These are phyloP conservation scores for Xylariaceae sp. DNA, from an alignment of 2,329 filamentous ascomycete genomes.

Conservation along the genomic window DNA sequence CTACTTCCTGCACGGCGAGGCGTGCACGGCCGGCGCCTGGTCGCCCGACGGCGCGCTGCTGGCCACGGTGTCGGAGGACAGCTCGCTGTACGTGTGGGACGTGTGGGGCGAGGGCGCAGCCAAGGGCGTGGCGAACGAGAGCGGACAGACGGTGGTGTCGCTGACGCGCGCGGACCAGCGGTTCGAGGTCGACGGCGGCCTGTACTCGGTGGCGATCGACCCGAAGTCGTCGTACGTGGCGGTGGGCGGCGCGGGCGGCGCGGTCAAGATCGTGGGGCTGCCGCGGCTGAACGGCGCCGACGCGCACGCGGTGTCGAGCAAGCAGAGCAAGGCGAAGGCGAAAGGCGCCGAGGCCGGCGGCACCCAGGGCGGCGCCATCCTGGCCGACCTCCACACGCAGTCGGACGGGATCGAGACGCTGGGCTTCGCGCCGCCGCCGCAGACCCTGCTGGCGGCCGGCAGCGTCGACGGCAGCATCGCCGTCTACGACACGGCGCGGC, in stretches of 20 bases:
- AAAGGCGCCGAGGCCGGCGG: constrained; percentile 45
- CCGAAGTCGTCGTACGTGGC: constrained; percentile 79
- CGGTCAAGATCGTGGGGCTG: constrained; percentile 82
- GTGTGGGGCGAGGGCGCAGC: constrained; percentile 78
- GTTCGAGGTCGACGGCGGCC: constrained; percentile 87
- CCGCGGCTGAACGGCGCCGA: constrained; percentile 59
- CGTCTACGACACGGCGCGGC: constrained; percentile 82
- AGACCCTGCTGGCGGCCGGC: constrained; percentile 63
- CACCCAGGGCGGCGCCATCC: constrained; percentile 59
- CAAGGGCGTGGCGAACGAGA: constrained; percentile 51
- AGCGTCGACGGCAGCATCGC: constrained; percentile 78
- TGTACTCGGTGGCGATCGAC: constrained; percentile 85
- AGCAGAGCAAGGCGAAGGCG: constrained; percentile 40
- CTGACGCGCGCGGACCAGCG: constrained; percentile 83
- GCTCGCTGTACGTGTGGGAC: constrained; percentile 89
- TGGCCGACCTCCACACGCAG: constrained; percentile 83
- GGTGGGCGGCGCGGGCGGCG: constrained; percentile 84
- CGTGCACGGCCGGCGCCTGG: constrained; percentile 91
- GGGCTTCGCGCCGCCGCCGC: constrained; percentile 53
- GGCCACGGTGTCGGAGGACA: constrained; percentile 87
- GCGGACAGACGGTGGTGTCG: constrained; percentile 69
- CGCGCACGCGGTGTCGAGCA: constrained; percentile 28
- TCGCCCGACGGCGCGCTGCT: constrained; percentile 84
- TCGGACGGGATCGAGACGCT: constrained; percentile 76
- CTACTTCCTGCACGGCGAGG: constrained; percentile 85